phyloP scores from a whole-genome alignment of 495 filamentous ascomycete genomes.

The Trichocladium antarcticum region DNA sequence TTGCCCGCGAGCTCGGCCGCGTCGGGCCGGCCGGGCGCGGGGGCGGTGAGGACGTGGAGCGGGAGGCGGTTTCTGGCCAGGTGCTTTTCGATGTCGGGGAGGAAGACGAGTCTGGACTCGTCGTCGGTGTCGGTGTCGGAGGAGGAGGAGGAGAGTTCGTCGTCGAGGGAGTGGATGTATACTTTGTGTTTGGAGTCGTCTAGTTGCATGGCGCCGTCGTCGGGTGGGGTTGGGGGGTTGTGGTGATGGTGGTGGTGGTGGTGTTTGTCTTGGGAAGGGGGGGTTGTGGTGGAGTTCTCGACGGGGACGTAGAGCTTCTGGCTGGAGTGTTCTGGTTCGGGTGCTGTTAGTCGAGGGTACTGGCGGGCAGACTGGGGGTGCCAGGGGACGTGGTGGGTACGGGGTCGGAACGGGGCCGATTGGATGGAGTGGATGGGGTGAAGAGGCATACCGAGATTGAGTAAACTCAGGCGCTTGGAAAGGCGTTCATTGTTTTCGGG shows the following conservation, averaged over 20 bases:
- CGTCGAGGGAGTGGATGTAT: slow-evolving; percentile 84
- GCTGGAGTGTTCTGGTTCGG: slow-evolving; percentile 42
- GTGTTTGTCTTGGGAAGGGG: slow-evolving; percentile 1
- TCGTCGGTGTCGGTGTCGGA: slow-evolving; percentile 27
- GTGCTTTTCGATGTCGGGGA: slow-evolving; percentile 74
- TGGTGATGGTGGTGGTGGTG: not conserved
- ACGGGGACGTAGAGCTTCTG: slow-evolving; percentile 47
- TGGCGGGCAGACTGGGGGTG: too few relatives aligned
- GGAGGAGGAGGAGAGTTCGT: slow-evolving; percentile 64
- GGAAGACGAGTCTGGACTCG: slow-evolving; percentile 53
- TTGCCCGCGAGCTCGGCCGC: slow-evolving; percentile 38
- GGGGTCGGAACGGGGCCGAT: slow-evolving; percentile 1
- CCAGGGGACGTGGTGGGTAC: not conserved
- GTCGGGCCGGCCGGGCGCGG: slow-evolving; percentile 40
- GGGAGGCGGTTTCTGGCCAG: slow-evolving; percentile 53
- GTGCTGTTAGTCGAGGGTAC: too few relatives aligned
- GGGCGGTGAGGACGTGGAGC: slow-evolving; percentile 21
- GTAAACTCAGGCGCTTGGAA: slow-evolving; percentile 66
- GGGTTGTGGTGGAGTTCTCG: slow-evolving; percentile 26
- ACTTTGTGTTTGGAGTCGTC: slow-evolving; percentile 80
- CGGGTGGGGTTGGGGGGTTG: slow-evolving; percentile 14
- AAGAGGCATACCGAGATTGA: slow-evolving; percentile 61
- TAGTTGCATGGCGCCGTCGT: slow-evolving; percentile 62
- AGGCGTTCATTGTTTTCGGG: slow-evolving; percentile 45
- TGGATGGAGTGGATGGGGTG: not conserved